Base-by-base conservation (phyloP, 129 eudicot species). In the Ambrosia artemisiifolia region DNA sequence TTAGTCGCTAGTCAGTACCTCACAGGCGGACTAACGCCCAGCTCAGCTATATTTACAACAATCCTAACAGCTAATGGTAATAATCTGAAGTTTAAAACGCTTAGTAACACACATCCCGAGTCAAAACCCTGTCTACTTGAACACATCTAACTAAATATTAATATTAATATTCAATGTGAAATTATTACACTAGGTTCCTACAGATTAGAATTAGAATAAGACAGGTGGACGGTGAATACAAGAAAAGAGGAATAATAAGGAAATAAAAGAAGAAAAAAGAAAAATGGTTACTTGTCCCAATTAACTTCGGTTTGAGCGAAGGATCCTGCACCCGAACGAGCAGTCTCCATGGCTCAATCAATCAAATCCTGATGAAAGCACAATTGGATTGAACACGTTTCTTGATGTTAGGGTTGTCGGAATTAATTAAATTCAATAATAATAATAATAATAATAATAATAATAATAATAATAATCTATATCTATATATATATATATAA, bases 221-320 rank as follows among this genome's bases (percentile, higher is more conserved):
- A 40, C 44, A 6, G 44, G 2, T 40, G 10, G 44, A 40, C 11
- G 44, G 44, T 40, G 9, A 10, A 40, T 40, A 40, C 44, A 40
- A 40, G 7, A 40, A 40, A 40, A 40, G 44, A 40, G 3, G 42
- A 36, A 36, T 36, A 36, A 24, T 24, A 24, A 24, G 28, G 1
- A 0, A 36, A 7, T 38, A 7, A 38, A 38, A 40, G 10, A 18
- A 40, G 63, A 59, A 43, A 75, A n/a, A 13, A 55, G 10, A 7
- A 11, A n/a, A 18, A 54, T 36, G 75, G 78, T 78, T 87, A 93
- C 98, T 90, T 93, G 78, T 93, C 98, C 98, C 98, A 93, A 59
- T 93, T 86, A 60, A 93, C 87, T 78, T 93, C 98, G 28, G 96
- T 85, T 72, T 81, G 98, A 44, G 88, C 79, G 49, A 83, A 83